Evolutionary conservation across 331 rosid genomes (phyloP), one percentile per base, ranked within the genome.

Genomic region (Malus hybrid): DNA sequence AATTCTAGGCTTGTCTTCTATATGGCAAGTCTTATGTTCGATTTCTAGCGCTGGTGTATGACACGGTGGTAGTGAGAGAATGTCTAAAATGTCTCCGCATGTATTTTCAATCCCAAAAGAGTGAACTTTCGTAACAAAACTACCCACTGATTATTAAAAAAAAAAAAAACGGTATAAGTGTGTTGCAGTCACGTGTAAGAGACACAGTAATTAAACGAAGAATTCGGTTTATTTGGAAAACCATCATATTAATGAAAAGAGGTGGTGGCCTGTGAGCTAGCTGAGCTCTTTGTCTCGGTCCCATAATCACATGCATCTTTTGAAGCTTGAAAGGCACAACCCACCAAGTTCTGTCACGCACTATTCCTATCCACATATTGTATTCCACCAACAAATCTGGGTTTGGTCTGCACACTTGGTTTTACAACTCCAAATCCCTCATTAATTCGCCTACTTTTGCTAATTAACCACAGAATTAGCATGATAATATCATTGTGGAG

Each of bases 251-350:
- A 50, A 72, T 3, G 62, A 50, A 4, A 66, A 50, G 33, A 71
- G n/a, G 16, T 42, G 62, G 42, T 32, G 61, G 66, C 84, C 67
- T 78, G 85, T 64, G 89, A 75, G 32, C 24, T 57, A 81, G 48
- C 48, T 64, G 89, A 72, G 32, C 29, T 32, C 56, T 46, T 65
- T 42, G 48, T 42, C 48, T 42, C 1, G 77, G 86, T 34, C 84
- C 88, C 81, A 65, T 60, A 48, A 77, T 81, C 90, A 86, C 90
- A 81, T 83, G 86, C 77, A 32, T 46, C 67, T 82, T 74, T 36
- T 42, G 20, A 32, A 32, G 71, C 67, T 55, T 60, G 79, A 58
- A 36, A 10, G 60, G 65, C 72, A 63, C 68, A 22, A 7, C 24
- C 36, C 75, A 74, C 71, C 56, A 71, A 29, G 30, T 32, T 76